Evolutionary conservation across 352 stramenopile genomes (phyloP), one percentile per base, ranked within the genome.

Genomic region (Phytophthora multivora): DNA sequence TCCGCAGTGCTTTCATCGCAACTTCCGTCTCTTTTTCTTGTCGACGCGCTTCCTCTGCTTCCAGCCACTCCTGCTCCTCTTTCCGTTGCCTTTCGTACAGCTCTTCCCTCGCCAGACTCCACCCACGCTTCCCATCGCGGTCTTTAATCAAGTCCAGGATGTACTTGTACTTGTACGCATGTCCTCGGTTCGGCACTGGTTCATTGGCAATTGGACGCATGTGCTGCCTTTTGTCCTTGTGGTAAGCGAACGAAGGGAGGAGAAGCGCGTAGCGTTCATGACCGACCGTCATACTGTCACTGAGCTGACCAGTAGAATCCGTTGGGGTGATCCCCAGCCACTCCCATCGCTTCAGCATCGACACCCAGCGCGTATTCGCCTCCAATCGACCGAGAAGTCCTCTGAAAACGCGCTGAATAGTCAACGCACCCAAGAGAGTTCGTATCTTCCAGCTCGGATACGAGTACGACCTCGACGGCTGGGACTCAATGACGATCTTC

Each of bases 71-170:
- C 43, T 66, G 49, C 21, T 66, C 65, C 50, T 68, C 57, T 58
- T 40, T 49, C 40, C 46, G 26, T 18, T 63, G 55, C 12, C 56
- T 66, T 16, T 40, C 46, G 30, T 58, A 49, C 43, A 64, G 59
- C 18, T 74, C 51, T 42, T 90, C 79, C 5, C 65, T 69, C 2
- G 68, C 71, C 11, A 86, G 41, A 61, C 75, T 90, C 81, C 81
- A 90, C 7, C 77, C 81, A 18, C 81, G 77, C 16, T 75, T 66
- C 3, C 81, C 79, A 43, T 90, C 75, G 4, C 79, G 73, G 8
- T 90, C 81, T 26, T 85, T 79, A 33, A 90, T 86, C 15, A 89
- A 45, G 28, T 89, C 81, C 33, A 90, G 49, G n/a, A 90, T 85
- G 33, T 63, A 77, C 53, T 90, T 79, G 30, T 88, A 90, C 56